phyloP scores from a whole-genome alignment of 1,284 basidiomycete species.

The Amylostereum areolatum region DNA sequence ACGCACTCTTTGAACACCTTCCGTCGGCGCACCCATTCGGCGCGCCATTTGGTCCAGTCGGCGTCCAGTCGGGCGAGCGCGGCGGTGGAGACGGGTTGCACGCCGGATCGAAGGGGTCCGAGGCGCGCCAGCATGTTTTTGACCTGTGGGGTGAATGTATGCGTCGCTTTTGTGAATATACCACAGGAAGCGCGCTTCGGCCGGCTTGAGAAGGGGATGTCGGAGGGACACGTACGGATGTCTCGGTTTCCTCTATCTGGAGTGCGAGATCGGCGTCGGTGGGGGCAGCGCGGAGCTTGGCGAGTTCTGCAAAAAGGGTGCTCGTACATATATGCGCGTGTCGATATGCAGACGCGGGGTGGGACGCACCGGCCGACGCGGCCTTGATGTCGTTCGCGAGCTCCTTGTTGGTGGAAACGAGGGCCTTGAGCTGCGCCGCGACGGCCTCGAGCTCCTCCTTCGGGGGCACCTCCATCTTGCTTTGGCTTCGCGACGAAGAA shows the following conservation, averaged over 20 bases:
- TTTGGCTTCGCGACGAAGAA: conserved; percentile 79
- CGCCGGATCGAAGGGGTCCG: conserved; percentile 59
- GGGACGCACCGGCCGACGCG: conserved; percentile 39
- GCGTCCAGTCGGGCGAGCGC: conserved; percentile 55
- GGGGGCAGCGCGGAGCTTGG: conserved; percentile 53
- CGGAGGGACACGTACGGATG: conserved; percentile 30
- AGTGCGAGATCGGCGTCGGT: conserved; percentile 60
- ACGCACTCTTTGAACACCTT: conserved; percentile 66
- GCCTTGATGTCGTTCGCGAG: conserved; percentile 46
- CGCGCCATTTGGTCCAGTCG: conserved; percentile 67
- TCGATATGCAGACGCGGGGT: background rate
- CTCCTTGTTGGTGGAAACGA: conserved; percentile 58
- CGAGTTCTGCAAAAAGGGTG: conserved; percentile 46
- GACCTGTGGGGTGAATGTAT: conserved; percentile 34
- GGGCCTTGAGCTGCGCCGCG: conserved; percentile 45
- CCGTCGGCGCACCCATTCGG: conserved; percentile 64
- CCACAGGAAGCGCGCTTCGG: too few relatives aligned
- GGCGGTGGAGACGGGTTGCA: conserved; percentile 57
- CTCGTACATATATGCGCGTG: background rate
- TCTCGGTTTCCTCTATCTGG: conserved; percentile 38
- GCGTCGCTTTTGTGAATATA: background rate
- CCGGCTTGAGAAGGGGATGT: too few relatives aligned
- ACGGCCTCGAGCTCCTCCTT: conserved; percentile 50
- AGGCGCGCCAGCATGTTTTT: conserved; percentile 42
- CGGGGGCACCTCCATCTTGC: conserved; percentile 54